Evolutionary conservation across 768 basidiomycete species (phyloP).

Genomic region (Rossbeevera mucosa): DNA sequence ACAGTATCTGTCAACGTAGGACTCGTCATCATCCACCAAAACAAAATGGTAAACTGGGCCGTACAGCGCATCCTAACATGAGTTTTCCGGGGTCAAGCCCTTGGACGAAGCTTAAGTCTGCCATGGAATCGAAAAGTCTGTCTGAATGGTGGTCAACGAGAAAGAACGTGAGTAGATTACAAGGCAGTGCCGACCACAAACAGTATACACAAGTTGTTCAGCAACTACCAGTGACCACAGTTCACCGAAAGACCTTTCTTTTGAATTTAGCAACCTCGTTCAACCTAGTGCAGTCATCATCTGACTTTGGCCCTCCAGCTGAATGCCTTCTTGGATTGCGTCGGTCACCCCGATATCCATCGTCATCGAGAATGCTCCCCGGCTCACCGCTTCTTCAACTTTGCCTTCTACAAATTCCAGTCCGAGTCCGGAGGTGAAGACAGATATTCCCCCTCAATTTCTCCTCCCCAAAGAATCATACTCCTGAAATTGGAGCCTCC

Average conservation of each 20-base stretch:
- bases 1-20: constrained; percentile 44
- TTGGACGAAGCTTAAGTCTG: constrained; percentile 72
- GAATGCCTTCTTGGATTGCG: no score
- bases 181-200: no score
- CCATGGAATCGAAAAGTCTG: constrained; percentile 29
- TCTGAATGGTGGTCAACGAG: not conserved
- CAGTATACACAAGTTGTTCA: no score
- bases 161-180: constrained; percentile 3
- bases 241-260: no score
- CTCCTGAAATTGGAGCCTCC: not conserved
- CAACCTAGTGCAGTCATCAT: no score
- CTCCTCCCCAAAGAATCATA: not conserved
- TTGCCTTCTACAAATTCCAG: not conserved
- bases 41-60: constrained; percentile 8
- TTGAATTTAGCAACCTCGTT: no score
- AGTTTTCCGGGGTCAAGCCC: constrained; percentile 70
- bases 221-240: no score
- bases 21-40: not conserved
- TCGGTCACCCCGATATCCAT: no score
- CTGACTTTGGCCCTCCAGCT: no score
- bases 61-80: constrained; percentile 58
- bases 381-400: not conserved
- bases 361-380: not conserved
- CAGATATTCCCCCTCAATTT: not conserved
- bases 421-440: not conserved